Base-by-base conservation (phyloP, 192 early-diverging fungal genomes). In the Rhizophagus prolifer region DNA sequence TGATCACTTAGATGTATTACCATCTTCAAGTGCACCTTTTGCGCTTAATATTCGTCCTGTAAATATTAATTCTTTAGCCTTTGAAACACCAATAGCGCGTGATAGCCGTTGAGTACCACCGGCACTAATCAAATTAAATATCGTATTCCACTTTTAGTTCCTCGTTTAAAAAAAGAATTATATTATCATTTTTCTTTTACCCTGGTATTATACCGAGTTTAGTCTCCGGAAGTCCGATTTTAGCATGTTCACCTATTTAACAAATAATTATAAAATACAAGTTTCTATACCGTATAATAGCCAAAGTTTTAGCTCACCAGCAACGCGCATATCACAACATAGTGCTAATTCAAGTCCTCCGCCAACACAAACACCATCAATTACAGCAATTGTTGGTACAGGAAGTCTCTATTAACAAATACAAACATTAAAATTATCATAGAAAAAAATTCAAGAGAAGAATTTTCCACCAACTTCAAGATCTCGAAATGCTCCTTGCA, bases 171-270 rank as follows among this genome's bases (percentile, higher is more conserved):
- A 44, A 44, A 9, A 44, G 12, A 44, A 44, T 2, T 2, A 44
- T 38, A 38, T 38, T 38, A 38, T n/a, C 3, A 2, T 31, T 38
- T 38, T 38, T 13, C 14, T 2, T 61, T 63, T 86, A 93, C 89
- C 97, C 97, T 34, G 97, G 97, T 70, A 99, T 98, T 71, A 99
- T 98, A 46, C 93, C 96, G 25, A 98, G 86, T 62, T 88, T 91
- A 2, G 97, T 97, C 82, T 99, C 97, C 3, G 94, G 92, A 60
- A 99, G 84, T 13, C 96, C 96, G 58, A 99, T 84, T 71, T 92
- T 89, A 30, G 95, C 93, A 46, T 88, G 79, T 31, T 81, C 75
- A 19, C 87, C 88, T 84, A 21, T 26, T 19, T 50, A 60, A 50
- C 66, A 28, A 34, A 13, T 16, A n/a, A 68, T 54, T 79, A 44